These are phyloP conservation scores for Leishmania aethiopica DNA, from an alignment of 208 protist genomes.

Conservation along the genomic window DNA sequence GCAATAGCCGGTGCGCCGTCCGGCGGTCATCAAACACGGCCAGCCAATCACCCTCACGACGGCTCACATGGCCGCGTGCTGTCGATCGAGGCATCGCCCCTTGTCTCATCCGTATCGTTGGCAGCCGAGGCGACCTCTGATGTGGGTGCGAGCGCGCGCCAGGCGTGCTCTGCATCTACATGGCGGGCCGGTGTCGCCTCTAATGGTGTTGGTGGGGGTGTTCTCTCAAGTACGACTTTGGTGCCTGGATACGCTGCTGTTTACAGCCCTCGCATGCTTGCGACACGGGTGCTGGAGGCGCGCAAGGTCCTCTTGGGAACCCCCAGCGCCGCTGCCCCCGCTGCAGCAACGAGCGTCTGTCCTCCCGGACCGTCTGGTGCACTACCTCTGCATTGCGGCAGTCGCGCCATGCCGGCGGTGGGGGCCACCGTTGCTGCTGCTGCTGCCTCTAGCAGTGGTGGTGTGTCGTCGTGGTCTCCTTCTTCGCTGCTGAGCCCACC, in stretches of 20 bases:
- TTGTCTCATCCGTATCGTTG: too few species aligned
- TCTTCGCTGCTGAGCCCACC: slow-evolving; percentile 4
- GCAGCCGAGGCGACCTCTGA: too few species aligned
- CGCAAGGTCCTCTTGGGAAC: slow-evolving; percentile 11
- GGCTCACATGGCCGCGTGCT: too few species aligned
- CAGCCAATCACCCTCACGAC: too few species aligned
- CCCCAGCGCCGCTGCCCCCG: not conserved
- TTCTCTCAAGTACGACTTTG: not conserved
- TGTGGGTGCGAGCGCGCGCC: too few species aligned
- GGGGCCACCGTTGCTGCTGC: slow-evolving; percentile 10
- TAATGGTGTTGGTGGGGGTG: not conserved
- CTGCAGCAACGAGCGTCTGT: not conserved
- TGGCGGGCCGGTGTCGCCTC: not conserved
- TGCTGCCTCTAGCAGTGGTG: not conserved
- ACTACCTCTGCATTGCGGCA: not conserved
- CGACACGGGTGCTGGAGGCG: slow-evolving; percentile 5
- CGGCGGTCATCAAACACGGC: too few species aligned
- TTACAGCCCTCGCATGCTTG: slow-evolving; percentile 15
- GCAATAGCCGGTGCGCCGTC: too few species aligned
- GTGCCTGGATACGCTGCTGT: slow-evolving; percentile 10
- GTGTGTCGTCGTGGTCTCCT: not conserved
- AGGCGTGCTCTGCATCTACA: not conserved
- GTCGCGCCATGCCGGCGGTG: slow-evolving; percentile 17
- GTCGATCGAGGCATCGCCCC: too few species aligned
- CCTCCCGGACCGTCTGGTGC: not conserved